phyloP scores from a whole-genome alignment of 768 basidiomycete species.

The Russula foetens region DNA sequence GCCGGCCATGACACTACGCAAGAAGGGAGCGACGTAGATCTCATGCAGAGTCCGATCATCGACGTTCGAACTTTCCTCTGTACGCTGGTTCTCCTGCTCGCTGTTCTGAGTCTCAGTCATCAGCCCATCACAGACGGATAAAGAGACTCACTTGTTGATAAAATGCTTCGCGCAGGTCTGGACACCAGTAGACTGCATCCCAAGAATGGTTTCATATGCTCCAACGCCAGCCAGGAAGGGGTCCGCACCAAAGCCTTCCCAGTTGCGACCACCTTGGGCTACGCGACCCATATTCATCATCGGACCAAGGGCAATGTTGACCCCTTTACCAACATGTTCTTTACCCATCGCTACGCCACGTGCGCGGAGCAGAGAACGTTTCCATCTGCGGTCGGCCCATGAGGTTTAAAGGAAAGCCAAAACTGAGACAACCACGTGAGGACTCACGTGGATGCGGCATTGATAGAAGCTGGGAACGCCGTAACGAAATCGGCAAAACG shows the following conservation, averaged over 20 bases:
- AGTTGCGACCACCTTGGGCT: constrained; percentile 78
- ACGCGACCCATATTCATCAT: constrained; percentile 87
- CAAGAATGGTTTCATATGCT: constrained; percentile 73
- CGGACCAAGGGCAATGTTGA: constrained; percentile 67
- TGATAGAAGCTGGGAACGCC: constrained; percentile 79
- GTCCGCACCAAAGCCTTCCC: constrained; percentile 94
- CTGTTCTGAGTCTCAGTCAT: constrained; percentile 26
- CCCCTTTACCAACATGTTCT: constrained; percentile 80
- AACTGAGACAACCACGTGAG: neutral
- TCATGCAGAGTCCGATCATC: constrained; percentile 78
- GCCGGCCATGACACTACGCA: constrained; percentile 66
- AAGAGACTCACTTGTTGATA: constrained; percentile 54
- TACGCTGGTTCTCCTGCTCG: constrained; percentile 62
- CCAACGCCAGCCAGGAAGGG: constrained; percentile 78
- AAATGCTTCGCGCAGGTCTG: constrained; percentile 85
- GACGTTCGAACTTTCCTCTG: constrained; percentile 51
- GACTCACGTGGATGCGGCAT: constrained; percentile 69
- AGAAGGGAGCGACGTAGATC: constrained; percentile 62
- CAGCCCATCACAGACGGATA: neutral
- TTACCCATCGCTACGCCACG: constrained; percentile 74
- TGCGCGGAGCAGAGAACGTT: constrained; percentile 65
- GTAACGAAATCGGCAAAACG: constrained; percentile 66
- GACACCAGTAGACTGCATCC: constrained; percentile 71
- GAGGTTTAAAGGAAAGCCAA: neutral
- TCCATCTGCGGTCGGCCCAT: constrained; percentile 40